Conservation (phyloP, 225 moss, liverwort and hornwort genomes). For the Pseudisothecium myosuroides region DNA sequence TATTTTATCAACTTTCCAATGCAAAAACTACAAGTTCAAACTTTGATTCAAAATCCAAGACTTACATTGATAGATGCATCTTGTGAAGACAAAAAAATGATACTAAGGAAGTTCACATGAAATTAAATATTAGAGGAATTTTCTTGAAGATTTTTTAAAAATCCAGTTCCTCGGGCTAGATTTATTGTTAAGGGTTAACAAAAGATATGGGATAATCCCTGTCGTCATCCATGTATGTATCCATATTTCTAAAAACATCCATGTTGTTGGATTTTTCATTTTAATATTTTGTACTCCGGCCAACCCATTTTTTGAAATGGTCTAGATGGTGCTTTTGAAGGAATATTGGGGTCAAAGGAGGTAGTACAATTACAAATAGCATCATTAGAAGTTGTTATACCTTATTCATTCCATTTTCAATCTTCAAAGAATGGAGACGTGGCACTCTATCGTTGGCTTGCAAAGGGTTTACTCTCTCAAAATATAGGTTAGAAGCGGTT, state of each 20-base stretch:
- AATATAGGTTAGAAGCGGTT: too few species aligned
- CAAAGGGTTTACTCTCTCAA: neutral
- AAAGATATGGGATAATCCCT: accelerated
- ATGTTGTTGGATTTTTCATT: accelerated
- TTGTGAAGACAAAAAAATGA: neutral
- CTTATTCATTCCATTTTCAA: too few species aligned
- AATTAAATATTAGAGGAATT: accelerated
- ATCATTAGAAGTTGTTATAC: too few species aligned
- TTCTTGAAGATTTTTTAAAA: neutral
- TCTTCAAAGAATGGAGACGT: neutral
- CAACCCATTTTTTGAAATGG: neutral
- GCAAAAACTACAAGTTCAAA: neutral
- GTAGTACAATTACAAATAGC: too few species aligned
- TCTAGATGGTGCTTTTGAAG: accelerated
- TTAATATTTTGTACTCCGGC: neutral
- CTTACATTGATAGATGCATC: neutral
- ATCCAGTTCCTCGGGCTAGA: accelerated
- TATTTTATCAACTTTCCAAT: neutral
- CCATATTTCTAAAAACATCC: neutral
- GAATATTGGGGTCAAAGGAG: accelerated
- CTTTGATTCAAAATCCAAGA: neutral
- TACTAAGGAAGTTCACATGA: accelerated
- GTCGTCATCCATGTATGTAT: neutral
- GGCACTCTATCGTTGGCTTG: neutral
- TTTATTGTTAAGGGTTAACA: too few species aligned